A percentile compares a stretch with the other conserved stretches of the same genome.
Conservation (phyloP, 2,329 filamentous ascomycete genomes). For the Aspergillus sp. region DNA sequence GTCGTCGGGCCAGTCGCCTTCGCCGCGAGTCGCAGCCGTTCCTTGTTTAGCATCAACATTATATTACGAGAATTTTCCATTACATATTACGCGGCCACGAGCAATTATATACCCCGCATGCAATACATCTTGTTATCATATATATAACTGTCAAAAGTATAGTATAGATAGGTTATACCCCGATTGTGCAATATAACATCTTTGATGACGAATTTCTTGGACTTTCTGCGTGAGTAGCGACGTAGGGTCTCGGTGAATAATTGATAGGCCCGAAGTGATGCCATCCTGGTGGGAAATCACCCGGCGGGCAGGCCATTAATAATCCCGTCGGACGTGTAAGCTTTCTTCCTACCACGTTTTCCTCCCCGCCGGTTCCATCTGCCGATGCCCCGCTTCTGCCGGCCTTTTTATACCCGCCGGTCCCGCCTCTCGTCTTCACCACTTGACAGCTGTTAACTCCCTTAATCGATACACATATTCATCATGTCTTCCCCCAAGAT, state of each 20-base stretch:
- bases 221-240: too few species aligned
- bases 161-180: background rate
- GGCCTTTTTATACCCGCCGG: conserved; percentile 8
- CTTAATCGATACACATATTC: background rate
- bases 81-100: background rate
- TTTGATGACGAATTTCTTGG: too few species aligned
- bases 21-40: conserved; percentile 5
- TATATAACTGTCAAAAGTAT: too few species aligned
- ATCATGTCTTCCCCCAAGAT: conserved; percentile 52
- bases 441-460: background rate
- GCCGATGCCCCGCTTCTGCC: background rate
- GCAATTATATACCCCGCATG: background rate
- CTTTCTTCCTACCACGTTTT: too few species aligned
- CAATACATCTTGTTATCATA: background rate
- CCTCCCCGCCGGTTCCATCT: background rate
- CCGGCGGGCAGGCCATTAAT: background rate
- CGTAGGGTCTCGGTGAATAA: too few species aligned
- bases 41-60: background rate
- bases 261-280: too few species aligned
- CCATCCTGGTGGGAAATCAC: too few species aligned
- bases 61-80: background rate
- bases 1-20: conserved; percentile 16
- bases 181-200: background rate
- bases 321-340: background rate
- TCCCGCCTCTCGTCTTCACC: background rate